Evolutionary conservation across 2,329 filamentous ascomycete species (phyloP).

Genomic region (Fusarium aywerte): DNA sequence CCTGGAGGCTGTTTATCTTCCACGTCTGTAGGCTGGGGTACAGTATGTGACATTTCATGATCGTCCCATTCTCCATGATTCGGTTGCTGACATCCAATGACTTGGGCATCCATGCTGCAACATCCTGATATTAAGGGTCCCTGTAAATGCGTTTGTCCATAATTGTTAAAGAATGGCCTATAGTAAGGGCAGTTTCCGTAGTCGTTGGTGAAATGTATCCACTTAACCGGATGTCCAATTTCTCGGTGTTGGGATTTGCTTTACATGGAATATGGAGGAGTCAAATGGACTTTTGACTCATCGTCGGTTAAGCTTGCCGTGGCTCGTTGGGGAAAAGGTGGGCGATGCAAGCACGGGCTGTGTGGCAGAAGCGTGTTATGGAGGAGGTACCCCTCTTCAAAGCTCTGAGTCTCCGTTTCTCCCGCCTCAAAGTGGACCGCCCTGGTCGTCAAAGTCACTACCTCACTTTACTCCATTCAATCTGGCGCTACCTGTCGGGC

Average conservation of each 20-base stretch:
- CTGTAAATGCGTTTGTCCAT: background rate
- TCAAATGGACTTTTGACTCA: background rate
- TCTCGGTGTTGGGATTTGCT: background rate
- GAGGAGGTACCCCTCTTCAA: slow-evolving; percentile 8
- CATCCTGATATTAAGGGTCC: background rate
- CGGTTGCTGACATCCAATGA: slow-evolving; percentile 14
- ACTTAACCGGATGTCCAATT: no score
- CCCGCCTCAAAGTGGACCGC: slow-evolving; percentile 32
- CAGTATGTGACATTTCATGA: slow-evolving; percentile 6
- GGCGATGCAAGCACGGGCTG: slow-evolving; percentile 18
- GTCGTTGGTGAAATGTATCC: no score
- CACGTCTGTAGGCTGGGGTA: background rate
- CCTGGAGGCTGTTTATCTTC: background rate
- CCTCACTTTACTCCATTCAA: slow-evolving; percentile 28
- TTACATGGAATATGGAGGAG: background rate
- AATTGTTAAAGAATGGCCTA: background rate
- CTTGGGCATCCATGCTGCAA: slow-evolving; percentile 23
- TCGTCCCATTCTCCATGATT: slow-evolving; percentile 16
- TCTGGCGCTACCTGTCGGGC: slow-evolving; percentile 27
- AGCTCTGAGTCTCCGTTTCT: slow-evolving; percentile 27
- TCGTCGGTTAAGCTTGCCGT: slow-evolving; percentile 5
- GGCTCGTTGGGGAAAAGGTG: slow-evolving; percentile 9
- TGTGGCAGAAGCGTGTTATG: slow-evolving; percentile 4
- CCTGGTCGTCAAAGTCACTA: slow-evolving; percentile 28
- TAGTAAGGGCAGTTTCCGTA: no score